phyloP scores from a whole-genome alignment of 2,329 filamentous ascomycete species.

The Amylocarpus encephaloides region DNA sequence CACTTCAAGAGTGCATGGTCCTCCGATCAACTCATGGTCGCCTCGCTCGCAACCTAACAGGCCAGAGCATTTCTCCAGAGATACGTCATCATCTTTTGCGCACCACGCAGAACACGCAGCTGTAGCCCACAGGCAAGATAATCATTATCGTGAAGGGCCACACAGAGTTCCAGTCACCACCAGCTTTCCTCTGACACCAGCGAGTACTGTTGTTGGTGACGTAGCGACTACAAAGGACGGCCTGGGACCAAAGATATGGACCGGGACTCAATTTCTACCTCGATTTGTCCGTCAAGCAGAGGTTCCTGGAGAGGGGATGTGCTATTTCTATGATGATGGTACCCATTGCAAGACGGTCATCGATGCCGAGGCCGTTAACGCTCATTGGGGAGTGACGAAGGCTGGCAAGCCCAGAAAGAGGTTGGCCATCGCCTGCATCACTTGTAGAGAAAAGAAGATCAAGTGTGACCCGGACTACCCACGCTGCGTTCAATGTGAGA shows the following conservation, averaged over 20 bases:
- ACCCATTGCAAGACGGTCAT: slow-evolving; percentile 77
- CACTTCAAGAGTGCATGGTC: slow-evolving; percentile 13
- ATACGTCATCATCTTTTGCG: slow-evolving; percentile 29
- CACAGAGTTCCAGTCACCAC: slow-evolving; percentile 17
- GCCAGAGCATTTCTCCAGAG: slow-evolving; percentile 25
- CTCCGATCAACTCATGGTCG: slow-evolving; percentile 25
- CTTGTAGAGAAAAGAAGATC: slow-evolving; percentile 94
- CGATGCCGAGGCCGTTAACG: slow-evolving; percentile 80
- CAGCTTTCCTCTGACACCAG: slow-evolving; percentile 23
- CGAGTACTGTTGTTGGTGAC: slow-evolving; percentile 22
- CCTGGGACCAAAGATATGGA: slow-evolving; percentile 63
- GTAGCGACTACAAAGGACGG: slow-evolving; percentile 45
- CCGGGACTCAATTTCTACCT: slow-evolving; percentile 60
- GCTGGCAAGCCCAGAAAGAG: slow-evolving; percentile 89
- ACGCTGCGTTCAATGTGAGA: slow-evolving; percentile 86
- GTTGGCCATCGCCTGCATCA: slow-evolving; percentile 85
- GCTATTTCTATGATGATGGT: slow-evolving; percentile 82
- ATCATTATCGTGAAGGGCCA: slow-evolving; percentile 20
- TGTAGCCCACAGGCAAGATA: slow-evolving; percentile 19
- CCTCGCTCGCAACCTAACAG: slow-evolving; percentile 23
- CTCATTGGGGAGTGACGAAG: slow-evolving; percentile 90
- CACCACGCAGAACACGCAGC: slow-evolving; percentile 19
- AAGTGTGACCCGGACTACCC: slow-evolving; percentile 87
- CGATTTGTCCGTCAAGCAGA: slow-evolving; percentile 58
- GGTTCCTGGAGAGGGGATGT: slow-evolving; percentile 71